These are phyloP conservation scores for Starmerella potacharoeniae DNA, from an alignment of 805 yeast species.

Conservation along the genomic window DNA sequence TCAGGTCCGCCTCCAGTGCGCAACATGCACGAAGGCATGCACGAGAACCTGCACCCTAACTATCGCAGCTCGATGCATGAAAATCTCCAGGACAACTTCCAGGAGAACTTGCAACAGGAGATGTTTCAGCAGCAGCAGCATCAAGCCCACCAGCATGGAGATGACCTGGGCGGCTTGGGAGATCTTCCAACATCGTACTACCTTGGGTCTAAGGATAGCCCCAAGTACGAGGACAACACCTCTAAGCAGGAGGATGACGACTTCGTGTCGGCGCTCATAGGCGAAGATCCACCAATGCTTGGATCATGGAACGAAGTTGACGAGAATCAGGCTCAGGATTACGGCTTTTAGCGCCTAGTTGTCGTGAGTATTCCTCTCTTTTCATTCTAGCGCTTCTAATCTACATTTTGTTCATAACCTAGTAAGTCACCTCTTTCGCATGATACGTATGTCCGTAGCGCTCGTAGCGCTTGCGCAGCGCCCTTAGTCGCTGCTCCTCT, in stretches of 20 bases:
- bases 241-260: neutral
- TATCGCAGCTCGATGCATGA: neutral
- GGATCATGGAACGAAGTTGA: constrained; percentile 2
- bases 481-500: constrained; percentile 11
- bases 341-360: neutral
- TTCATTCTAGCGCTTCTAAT: neutral
- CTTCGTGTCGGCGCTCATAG: constrained; percentile 2
- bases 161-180: constrained; percentile 5
- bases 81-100: constrained; percentile 1
- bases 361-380: neutral
- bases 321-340: neutral
- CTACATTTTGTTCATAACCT: neutral
- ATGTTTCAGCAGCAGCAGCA: constrained; percentile 11
- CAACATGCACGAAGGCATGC: neutral
- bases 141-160: neutral
- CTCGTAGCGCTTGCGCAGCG: constrained; percentile 14
- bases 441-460: constrained; percentile 18
- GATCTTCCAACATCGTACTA: constrained; percentile 16
- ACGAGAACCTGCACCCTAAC: neutral
- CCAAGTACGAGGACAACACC: neutral
- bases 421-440: neutral
- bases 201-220: constrained; percentile 1
- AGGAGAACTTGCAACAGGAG: constrained; percentile 15
- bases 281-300: constrained; percentile 1
- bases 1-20: neutral